Conservation (phyloP, 352 stramenopile genomes). For the Globisporangium perplexum region DNA sequence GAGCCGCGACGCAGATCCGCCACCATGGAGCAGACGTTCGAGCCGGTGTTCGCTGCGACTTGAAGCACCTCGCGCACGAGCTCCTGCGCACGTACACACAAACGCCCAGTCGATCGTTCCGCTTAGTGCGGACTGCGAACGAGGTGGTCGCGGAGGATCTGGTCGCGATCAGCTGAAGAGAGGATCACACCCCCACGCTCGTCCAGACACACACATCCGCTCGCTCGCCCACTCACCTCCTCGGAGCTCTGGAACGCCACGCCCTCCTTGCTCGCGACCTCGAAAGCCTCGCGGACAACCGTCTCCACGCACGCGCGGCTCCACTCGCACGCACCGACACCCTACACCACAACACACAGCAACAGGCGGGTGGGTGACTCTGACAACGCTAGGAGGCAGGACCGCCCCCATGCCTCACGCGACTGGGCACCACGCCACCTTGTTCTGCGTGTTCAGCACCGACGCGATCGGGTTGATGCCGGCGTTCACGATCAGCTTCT, state of each 20-base stretch:
- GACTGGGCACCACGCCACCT: constrained; percentile 14
- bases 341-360: constrained; percentile 19
- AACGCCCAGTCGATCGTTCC: no score
- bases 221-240: constrained; percentile 14
- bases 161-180: no score
- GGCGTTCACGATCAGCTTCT: constrained; percentile 78
- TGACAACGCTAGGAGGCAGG: no score
- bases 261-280: constrained; percentile 36
- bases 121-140: no score
- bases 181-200: not conserved
- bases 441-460: constrained; percentile 51
- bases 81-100: constrained; percentile 20
- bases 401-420: no score
- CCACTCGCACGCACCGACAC: constrained; percentile 32
- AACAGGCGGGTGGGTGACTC: no score
- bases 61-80: constrained; percentile 47
- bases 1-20: constrained; percentile 57
- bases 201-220: no score
- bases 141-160: no score
- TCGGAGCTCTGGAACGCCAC: constrained; percentile 37
- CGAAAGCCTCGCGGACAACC: constrained; percentile 52
- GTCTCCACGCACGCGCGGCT: constrained; percentile 37
- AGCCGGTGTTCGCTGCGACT: constrained; percentile 41
- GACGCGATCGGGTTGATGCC: constrained; percentile 72
- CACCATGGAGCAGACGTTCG: constrained; percentile 75